Evolutionary conservation across 1,139 yeast genomes (phyloP), one percentile per base, ranked within the genome.

Genomic region (Lodderomyces orthopsilosis): DNA sequence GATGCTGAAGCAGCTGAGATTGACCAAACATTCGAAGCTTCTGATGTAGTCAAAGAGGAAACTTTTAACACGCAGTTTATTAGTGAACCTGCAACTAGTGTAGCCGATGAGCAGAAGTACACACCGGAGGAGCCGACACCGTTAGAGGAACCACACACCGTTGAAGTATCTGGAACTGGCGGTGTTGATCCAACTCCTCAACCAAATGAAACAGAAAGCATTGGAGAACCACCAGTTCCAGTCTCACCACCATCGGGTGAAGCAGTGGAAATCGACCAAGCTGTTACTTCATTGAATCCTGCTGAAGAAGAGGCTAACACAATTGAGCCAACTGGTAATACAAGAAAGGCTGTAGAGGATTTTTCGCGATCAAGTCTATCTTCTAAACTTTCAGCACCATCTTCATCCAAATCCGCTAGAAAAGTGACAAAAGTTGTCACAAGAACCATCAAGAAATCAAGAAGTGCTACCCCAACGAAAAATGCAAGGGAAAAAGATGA

Each of bases 401-500:
- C 44, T 19, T 24, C 32, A 27, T 21, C 23, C 8, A 38, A 30
- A 24, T 19, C 38, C 18, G 44, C 22, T 14, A 46, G 34, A 35
- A 36, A 27, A 15, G 30, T 30, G 14, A 44, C 48, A 10, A 46
- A 32, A 40, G 41, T 42, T 33, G 41, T 44, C 18, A 49, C 50
- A 17, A 47, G 38, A 44, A 46, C 49, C 6, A 32, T 46, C n/a
- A 42, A 19, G 24, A 47, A 41, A 38, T 34, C 46, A 26, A 46
- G 40, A 26, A 9, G 15, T n/a, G n/a, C 35, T 12, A 14, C 37
- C 10, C 21, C 40, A 26, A 38, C 48, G 2, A 22, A 15, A 27
- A 43, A 41, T 36, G 44, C 42, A 13, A 38, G 38, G 38, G 49
- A 42, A 37, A 49, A 49, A 38, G 52, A 49, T 45, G 52, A 49